phyloP scores from a whole-genome alignment of 345 rosid species.

The Populus euphratica region DNA sequence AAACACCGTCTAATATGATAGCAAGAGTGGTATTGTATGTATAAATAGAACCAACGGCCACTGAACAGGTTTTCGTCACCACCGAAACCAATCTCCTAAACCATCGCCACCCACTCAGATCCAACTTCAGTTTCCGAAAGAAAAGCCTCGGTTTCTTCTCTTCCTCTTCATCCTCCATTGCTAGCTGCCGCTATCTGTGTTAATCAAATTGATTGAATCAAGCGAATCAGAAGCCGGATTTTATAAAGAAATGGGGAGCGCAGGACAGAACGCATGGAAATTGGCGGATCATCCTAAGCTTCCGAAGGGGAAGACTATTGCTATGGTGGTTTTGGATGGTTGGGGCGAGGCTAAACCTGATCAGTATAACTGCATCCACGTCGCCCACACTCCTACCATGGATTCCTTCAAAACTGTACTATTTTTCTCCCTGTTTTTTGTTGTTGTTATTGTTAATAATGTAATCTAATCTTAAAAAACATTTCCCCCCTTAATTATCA shows the following conservation, averaged over 20 bases:
- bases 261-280: constrained; percentile 42
- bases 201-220: not conserved
- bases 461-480: too few relatives aligned
- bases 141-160: not conserved
- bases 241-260: constrained; percentile 44
- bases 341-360: constrained; percentile 94
- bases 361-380: constrained; percentile 80
- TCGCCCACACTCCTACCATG: constrained; percentile 88
- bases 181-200: not conserved
- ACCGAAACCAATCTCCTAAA: too few relatives aligned
- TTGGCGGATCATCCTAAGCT: constrained; percentile 79
- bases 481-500: too few relatives aligned
- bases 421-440: not conserved
- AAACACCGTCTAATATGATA: not conserved
- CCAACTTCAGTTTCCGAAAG: not conserved
- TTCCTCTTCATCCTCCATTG: not conserved
- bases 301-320: constrained; percentile 72
- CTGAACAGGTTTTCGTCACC: not conserved
- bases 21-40: not conserved
- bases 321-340: constrained; percentile 84
- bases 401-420: constrained; percentile 78
- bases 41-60: not conserved
- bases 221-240: not conserved
- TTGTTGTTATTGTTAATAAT: not conserved
- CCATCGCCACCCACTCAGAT: not conserved